phyloP scores from a whole-genome alignment of 2,329 filamentous ascomycete species.

The Akanthomyces lecanii region DNA sequence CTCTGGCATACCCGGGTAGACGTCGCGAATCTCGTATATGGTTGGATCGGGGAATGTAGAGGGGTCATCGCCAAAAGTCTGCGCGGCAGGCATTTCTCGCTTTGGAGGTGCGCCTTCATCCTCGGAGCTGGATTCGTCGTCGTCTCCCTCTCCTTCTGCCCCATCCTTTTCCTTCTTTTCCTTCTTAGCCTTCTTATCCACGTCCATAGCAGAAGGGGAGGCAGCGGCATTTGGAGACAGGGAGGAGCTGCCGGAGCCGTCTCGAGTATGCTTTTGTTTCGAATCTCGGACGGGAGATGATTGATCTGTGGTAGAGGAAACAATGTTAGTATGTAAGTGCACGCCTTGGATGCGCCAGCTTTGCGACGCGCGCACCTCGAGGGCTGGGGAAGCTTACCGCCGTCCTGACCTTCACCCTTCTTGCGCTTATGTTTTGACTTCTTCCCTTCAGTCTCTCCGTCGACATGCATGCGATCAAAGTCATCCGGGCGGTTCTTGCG shows the following conservation, averaged over 20 bases:
- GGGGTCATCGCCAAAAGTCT: slow-evolving; percentile 90
- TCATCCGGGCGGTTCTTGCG: slow-evolving; percentile 60
- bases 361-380: background rate
- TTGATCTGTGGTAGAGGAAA: slow-evolving; percentile 37
- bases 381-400: background rate
- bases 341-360: background rate
- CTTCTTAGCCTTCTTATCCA: slow-evolving; percentile 47
- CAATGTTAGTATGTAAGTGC: background rate
- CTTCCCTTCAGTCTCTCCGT: slow-evolving; percentile 48
- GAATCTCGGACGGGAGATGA: slow-evolving; percentile 51
- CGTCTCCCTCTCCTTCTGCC: slow-evolving; percentile 39
- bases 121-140: slow-evolving; percentile 50
- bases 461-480: slow-evolving; percentile 42
- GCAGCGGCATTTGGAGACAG: slow-evolving; percentile 52
- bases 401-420: slow-evolving; percentile 47
- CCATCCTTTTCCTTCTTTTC: slow-evolving; percentile 32
- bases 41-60: slow-evolving; percentile 89
- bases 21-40: slow-evolving; percentile 82
- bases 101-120: slow-evolving; percentile 59
- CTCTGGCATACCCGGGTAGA: slow-evolving; percentile 70
- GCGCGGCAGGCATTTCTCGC: slow-evolving; percentile 66
- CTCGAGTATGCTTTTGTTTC: slow-evolving; percentile 50
- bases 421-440: slow-evolving; percentile 73
- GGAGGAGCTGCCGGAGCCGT: slow-evolving; percentile 56
- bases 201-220: slow-evolving; percentile 54